Evolutionary conservation across 345 rosid species (phyloP), one percentile per base, ranked within the genome.

Genomic region (Salix suchowensis): DNA sequence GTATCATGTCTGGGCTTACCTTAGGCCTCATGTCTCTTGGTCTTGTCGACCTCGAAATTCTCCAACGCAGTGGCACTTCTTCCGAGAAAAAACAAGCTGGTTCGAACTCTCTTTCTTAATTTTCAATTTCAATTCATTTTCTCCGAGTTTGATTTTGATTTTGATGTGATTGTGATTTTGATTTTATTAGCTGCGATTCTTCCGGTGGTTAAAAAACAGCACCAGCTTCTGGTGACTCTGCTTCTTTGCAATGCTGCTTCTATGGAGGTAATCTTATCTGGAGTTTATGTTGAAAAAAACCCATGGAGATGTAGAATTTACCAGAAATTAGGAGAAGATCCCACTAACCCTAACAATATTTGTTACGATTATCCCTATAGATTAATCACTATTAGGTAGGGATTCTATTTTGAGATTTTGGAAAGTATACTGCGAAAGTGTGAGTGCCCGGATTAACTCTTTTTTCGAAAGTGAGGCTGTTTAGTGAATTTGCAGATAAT

Each of bases 1-100:
- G 99, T 0, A 89, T 92, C 55, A 96, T 96, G 99, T 96, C 98
- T 13, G 99, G 99, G 67, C 91, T 96, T 24, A 96, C 99, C 46
- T 82, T 96, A 23, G 99, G 99, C 2, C 89, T 96, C 67, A 96
- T 96, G 99, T 96, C 99, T 36, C 92, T 96, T n/a, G 94, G 99
- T 15, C 97, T 88, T 50, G 99, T 93, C 40, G 98, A 96, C 61
- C 97, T 96, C 24, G 98, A 96, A 84, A 91, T 96, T 58, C 98
- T 96, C 71, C 98, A 92, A 79, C 91, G 98, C 9, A 93, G 98
- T 80, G 99, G 99, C 74, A 87, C 96, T 23, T 71, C 86, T 66
- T 39, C 85, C 64, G 98, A 96, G 89, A 93, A 96, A 86, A 88
- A 91, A 72, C 99, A 96, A 90, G 96, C 99, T 16, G 92, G 99